Base-by-base conservation (phyloP, 2,329 filamentous ascomycete species). In the Remersonia thermophila region DNA sequence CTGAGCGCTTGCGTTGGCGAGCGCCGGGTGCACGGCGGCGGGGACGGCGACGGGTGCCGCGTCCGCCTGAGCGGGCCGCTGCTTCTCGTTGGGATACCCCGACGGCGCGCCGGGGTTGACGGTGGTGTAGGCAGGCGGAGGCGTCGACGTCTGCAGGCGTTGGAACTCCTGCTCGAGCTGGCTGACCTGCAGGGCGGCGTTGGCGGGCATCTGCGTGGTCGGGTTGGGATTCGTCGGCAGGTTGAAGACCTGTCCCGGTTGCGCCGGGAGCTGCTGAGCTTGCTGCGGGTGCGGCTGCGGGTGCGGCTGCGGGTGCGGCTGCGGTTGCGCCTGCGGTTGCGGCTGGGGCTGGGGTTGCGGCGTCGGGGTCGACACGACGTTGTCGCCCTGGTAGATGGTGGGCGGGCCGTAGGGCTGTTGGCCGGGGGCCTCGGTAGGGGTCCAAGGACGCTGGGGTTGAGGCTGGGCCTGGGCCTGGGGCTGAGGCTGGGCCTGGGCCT, bases 91-190 rank as follows among this genome's bases (percentile, higher is more conserved):
- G 0, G 85, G 80, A 57, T 87, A 91, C 61, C 72, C 84, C 59
- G 74, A 48, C 56, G 66, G 51, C 18, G 59, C 57, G 28, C 57
- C 59, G 1, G 66, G 59, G 39, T 67, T 74, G 31, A 93, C 73
- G 50, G 80, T 91, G 8, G 85, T 91, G 58, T 98, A 98, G 5
- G 91, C 89, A n/a, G 91, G 91, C 14, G 91, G 91, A 11, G 89
- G 87, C 36, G 85, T 86, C 15, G 84, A 82, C 20, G 78, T 69
- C 47, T 84, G 77, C 70, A 94, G 71, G 13, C 85, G 77, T 47
- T 85, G 77, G 55, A 94, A 82, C 48, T 94, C 87, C 49, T 86
- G 80, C 51, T 93, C 83, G 26, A 94, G 59, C n/a, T 83, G 73
- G 60, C 74, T 85, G 41, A 74, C 67, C 47, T 78, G 74, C 23